Evolutionary conservation across 305 asterid genomes (phyloP), one percentile per base, ranked within the genome.

Genomic region (Fraxinus greggii): DNA sequence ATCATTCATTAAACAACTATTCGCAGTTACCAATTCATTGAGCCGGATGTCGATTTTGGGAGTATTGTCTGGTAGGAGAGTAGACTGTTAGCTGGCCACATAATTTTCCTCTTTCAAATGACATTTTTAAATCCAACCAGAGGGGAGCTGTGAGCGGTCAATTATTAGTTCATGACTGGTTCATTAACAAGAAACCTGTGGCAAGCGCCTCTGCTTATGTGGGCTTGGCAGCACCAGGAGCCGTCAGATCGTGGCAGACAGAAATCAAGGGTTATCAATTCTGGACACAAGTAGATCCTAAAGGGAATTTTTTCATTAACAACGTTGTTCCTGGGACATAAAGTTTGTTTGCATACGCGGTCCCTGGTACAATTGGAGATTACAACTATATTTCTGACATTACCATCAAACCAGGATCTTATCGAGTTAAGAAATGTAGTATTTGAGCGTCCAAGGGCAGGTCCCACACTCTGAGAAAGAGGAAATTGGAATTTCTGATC

Each of bases 261-360:
- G 97, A 92, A 84, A 90, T 61, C 88, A 94, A 94, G 97, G 90
- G 95, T 8, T 93, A 93, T 45, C 98, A 94, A 80, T 94, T 93
- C 80, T 93, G 95, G 97, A 92, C 90, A 45, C 78, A 79, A 84
- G 40, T 93, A 0, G 90, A 92, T 1, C 0, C 2, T 0, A 65
- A 76, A 0, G 97, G 97, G 15, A 78, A 63, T 23, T 92, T 94
- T 36, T 2, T 5, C 8, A 91, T 94, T 3, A 70, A 85, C 31
- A 79, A 86, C 38, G 88, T 90, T 35, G 74, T 88, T 73, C 86
- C 85, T 0, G 93, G 97, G 26, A 83, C 26, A 3, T 93, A 94
- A 51, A 86, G 76, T 78, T 83, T 93, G 86, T 93, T 88, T 82
- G 97, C 92, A 61, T 89, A 86, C 12, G 2, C 7, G 87, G 92